Conservation (phyloP, 768 basidiomycete genomes). For the Cystofilobasidium capitatum region DNA sequence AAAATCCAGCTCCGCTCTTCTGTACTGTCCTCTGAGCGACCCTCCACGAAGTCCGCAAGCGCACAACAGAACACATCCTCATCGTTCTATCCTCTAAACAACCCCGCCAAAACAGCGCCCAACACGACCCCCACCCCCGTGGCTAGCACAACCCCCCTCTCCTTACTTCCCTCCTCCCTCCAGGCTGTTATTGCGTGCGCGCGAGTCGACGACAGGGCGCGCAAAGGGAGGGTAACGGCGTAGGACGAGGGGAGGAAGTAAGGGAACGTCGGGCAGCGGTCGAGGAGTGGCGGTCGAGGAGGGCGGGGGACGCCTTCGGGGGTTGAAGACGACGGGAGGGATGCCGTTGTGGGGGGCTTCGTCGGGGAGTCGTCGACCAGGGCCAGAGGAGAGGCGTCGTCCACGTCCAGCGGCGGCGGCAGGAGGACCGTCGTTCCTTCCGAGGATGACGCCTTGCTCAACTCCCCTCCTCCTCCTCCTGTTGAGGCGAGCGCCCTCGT, state of each 20-base stretch:
- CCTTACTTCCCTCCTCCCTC: slow-evolving; percentile 1
- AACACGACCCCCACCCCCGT: not conserved
- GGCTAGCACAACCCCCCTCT: slow-evolving; percentile 5
- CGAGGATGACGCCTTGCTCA: no score
- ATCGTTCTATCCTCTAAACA: not conserved
- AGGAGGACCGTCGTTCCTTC: not conserved
- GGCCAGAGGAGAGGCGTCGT: not conserved
- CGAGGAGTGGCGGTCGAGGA: not conserved
- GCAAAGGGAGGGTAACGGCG: not conserved
- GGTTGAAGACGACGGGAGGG: not conserved
- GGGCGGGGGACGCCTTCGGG: not conserved
- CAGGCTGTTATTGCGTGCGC: not conserved
- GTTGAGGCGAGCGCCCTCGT: not conserved
- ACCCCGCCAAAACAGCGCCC: not conserved
- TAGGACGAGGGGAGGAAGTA: not conserved
- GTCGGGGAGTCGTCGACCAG: not conserved
- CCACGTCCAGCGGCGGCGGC: not conserved
- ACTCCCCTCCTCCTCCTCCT: not conserved
- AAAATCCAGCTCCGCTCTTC: no score
- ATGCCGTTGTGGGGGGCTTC: not conserved
- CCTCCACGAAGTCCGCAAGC: no score
- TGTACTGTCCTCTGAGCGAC: no score
- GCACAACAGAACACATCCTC: no score
- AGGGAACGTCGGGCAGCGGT: not conserved
- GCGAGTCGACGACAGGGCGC: not conserved